Evolutionary conservation across 202 grass and related monocot genomes (phyloP).

Genomic region (Eragrostis tef): DNA sequence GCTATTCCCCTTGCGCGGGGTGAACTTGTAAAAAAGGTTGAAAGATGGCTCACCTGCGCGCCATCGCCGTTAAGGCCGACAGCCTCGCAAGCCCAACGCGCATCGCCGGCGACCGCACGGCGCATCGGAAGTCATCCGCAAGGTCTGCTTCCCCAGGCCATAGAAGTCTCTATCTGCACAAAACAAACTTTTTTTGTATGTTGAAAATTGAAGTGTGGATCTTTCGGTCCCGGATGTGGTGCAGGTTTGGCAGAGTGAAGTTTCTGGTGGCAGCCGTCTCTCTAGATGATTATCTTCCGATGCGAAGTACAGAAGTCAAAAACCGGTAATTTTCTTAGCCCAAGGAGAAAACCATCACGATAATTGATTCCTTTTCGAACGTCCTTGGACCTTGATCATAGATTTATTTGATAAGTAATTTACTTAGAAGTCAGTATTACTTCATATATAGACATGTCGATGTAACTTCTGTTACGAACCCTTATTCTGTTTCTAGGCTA

Average conservation of each 20-base stretch:
- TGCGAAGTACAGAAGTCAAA: slow-evolving; percentile 63
- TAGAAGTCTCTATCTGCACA: not conserved
- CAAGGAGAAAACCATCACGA: slow-evolving; percentile 1
- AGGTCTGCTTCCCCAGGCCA: not conserved
- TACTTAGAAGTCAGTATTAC: not conserved
- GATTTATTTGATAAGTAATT: not conserved
- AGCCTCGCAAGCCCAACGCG: too few species aligned
- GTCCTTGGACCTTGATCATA: not conserved
- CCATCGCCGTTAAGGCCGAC: not conserved
- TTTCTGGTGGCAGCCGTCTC: slow-evolving; percentile 47
- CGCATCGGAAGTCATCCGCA: not conserved
- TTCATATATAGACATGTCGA: not conserved
- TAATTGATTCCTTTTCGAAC: slow-evolving; percentile 9
- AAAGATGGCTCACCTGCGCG: not conserved
- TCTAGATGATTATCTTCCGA: slow-evolving; percentile 60
- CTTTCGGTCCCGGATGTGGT: slow-evolving; percentile 1
- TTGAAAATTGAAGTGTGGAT: not conserved
- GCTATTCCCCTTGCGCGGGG: not conserved
- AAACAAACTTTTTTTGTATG: not conserved
- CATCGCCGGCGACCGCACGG: not conserved
- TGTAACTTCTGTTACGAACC: not conserved
- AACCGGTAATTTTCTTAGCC: slow-evolving; percentile 51
- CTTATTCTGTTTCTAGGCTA: not conserved
- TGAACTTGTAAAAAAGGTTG: not conserved
- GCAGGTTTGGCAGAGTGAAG: slow-evolving; percentile 53